phyloP scores from a whole-genome alignment of 257 asterid genomes.

The Solanum appendiculatum region DNA sequence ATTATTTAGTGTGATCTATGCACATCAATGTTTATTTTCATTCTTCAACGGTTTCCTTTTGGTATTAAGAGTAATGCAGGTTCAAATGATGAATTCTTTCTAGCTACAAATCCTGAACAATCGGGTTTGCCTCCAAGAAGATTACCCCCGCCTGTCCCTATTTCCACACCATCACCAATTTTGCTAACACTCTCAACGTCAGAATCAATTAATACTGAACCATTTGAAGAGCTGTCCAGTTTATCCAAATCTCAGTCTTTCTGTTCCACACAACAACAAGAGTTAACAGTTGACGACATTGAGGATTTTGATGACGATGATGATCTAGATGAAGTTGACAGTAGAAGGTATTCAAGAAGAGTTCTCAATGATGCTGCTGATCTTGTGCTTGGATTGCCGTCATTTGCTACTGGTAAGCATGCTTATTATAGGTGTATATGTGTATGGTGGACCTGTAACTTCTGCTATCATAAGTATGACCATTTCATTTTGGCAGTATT shows the following conservation, averaged over 20 bases:
- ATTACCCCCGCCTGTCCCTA: conserved; percentile 58
- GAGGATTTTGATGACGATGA: conserved; percentile 77
- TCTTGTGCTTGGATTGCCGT: conserved; percentile 66
- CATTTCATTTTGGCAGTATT: background rate
- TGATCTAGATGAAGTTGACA: conserved; percentile 52
- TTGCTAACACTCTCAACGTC: conserved; percentile 40
- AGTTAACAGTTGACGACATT: conserved; percentile 85
- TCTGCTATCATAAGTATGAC: background rate
- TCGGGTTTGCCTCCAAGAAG: conserved; percentile 93
- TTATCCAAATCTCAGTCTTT: conserved; percentile 58
- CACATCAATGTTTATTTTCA: background rate
- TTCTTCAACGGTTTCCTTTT: conserved; percentile 1
- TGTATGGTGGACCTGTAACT: background rate
- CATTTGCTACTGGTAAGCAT: conserved; percentile 70
- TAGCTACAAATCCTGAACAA: conserved; percentile 56
- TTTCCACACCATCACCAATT: conserved; percentile 38
- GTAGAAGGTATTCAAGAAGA: conserved; percentile 80
- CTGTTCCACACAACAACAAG: conserved; percentile 46
- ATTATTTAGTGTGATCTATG: background rate
- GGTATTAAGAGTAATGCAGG: conserved; percentile 71
- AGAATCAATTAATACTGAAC: conserved; percentile 52
- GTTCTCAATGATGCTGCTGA: conserved; percentile 87
- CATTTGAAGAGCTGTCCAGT: conserved; percentile 45
- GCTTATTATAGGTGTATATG: background rate
- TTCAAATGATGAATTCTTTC: conserved; percentile 67